Percentiles rank a stretch among this genome's conserved stretches.
Evolutionary conservation across 2,329 filamentous ascomycete genomes (phyloP).

Genomic region (Gnomoniopsis sp.): DNA sequence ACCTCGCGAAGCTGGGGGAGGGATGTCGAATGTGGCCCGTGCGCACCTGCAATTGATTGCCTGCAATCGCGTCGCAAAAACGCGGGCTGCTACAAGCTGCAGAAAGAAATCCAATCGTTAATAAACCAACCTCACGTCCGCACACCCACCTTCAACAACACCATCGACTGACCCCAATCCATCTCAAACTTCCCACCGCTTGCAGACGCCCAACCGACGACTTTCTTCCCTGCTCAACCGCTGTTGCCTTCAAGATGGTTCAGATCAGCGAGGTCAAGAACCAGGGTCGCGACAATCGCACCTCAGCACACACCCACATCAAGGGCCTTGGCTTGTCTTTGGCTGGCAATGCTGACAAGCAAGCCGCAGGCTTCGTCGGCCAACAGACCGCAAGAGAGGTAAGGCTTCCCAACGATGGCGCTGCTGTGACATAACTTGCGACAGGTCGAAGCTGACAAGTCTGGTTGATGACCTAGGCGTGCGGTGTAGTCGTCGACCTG

Average conservation of each 20-base stretch:
- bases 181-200: neutral
- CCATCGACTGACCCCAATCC: slow-evolving; percentile 3
- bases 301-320: slow-evolving; percentile 96
- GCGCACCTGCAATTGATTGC: neutral
- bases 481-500: slow-evolving; percentile 91
- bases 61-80: slow-evolving; percentile 13
- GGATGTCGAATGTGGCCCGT: slow-evolving; percentile 10
- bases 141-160: slow-evolving; percentile 12
- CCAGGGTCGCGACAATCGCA: slow-evolving; percentile 92
- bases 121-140: slow-evolving; percentile 9
- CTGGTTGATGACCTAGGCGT: slow-evolving; percentile 61
- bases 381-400: slow-evolving; percentile 88
- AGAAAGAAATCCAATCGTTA: slow-evolving; percentile 7
- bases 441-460: neutral
- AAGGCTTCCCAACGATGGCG: slow-evolving; percentile 23
- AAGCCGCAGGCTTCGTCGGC: slow-evolving; percentile 82
- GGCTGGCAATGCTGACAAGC: slow-evolving; percentile 81
- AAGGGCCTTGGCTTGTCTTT: slow-evolving; percentile 83
- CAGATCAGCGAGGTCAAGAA: slow-evolving; percentile 93
- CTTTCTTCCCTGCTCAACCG: neutral
- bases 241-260: slow-evolving; percentile 59
- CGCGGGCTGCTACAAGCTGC: slow-evolving; percentile 4
- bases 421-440: neutral
- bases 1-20: too few species aligned
- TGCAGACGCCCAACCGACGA: neutral